These are phyloP conservation scores for Alopecurus myosuroides DNA, from an alignment of 176 grass and related monocot genomes.

Conservation along the genomic window DNA sequence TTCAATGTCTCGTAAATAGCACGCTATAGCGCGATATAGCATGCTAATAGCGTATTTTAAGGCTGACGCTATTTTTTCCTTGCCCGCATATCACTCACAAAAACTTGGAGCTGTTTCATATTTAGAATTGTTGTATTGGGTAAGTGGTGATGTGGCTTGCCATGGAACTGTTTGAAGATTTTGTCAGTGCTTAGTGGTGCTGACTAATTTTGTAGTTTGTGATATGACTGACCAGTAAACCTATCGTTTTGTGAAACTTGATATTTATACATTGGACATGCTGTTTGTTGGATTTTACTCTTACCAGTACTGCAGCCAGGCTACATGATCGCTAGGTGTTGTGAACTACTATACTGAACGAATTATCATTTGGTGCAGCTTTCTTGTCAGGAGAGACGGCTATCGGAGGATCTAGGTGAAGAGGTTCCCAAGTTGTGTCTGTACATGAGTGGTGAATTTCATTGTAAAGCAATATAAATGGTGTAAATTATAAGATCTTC, in stretches of 20 bases:
- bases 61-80: no score
- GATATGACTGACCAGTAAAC: not conserved
- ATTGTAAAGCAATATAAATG: constrained; percentile 12
- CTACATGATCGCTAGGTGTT: not conserved
- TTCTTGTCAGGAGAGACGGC: constrained; percentile 27
- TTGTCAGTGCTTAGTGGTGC: not conserved
- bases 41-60: no score
- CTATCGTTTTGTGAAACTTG: not conserved
- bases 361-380: constrained; percentile 4
- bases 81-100: no score
- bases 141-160: not conserved
- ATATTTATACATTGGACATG: not conserved
- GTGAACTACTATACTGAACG: constrained; percentile 10
- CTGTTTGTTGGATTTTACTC: not conserved
- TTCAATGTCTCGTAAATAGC: no score
- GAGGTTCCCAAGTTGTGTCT: not conserved
- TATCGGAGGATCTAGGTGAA: constrained; percentile 20
- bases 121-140: not conserved
- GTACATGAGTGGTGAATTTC: constrained; percentile 23
- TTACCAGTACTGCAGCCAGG: not conserved
- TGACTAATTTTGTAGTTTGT: not conserved
- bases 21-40: no score
- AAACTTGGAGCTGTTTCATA: not conserved
- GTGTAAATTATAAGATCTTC: not conserved
- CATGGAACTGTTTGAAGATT: not conserved